phyloP scores from a whole-genome alignment of 805 yeast genomes.

The Sugiyamaella qingdaonensis region DNA sequence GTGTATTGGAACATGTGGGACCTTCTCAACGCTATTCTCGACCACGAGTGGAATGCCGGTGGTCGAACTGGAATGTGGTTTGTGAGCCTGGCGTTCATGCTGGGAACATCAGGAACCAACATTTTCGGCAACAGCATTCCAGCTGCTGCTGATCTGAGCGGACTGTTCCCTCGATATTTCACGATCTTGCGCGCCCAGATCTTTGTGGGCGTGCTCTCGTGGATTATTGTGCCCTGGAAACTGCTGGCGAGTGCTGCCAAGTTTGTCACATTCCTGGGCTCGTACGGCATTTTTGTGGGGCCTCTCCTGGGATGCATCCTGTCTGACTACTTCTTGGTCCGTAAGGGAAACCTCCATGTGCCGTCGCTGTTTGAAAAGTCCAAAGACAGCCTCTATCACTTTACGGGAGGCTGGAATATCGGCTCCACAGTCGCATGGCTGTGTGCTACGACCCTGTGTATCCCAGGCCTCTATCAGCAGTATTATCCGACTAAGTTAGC shows the following conservation, averaged over 20 bases:
- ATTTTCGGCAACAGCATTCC: slow-evolving; percentile 43
- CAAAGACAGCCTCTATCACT: not conserved
- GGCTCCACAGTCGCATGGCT: slow-evolving; percentile 3
- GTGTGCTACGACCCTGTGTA: slow-evolving; percentile 8
- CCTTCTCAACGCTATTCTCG: slow-evolving; percentile 39
- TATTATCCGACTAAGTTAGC: slow-evolving; percentile 5
- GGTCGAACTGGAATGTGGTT: slow-evolving; percentile 33
- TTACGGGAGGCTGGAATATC: slow-evolving; percentile 1
- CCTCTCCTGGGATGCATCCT: slow-evolving; percentile 38
- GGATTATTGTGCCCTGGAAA: slow-evolving; percentile 37
- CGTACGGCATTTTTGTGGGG: slow-evolving; percentile 39
- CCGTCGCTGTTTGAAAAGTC: slow-evolving; percentile 4
- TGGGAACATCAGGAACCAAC: slow-evolving; percentile 29
- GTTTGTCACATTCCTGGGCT: slow-evolving; percentile 35
- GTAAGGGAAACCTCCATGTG: slow-evolving; percentile 32
- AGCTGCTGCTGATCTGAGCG: slow-evolving; percentile 44
- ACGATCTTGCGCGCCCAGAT: slow-evolving; percentile 52
- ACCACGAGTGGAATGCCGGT: slow-evolving; percentile 35
- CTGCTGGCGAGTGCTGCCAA: slow-evolving; percentile 35
- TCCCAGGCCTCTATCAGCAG: slow-evolving; percentile 9
- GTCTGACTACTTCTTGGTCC: slow-evolving; percentile 40
- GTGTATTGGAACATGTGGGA: slow-evolving; percentile 46
- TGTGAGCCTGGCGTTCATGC: slow-evolving; percentile 13
- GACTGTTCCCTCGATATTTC: slow-evolving; percentile 53
- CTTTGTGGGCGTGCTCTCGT: slow-evolving; percentile 12